A percentile compares a stretch with the other conserved stretches of the same genome.
Evolutionary conservation across 176 grass and related monocot genomes (phyloP).

Genomic region (Alopecurus myosuroides): DNA sequence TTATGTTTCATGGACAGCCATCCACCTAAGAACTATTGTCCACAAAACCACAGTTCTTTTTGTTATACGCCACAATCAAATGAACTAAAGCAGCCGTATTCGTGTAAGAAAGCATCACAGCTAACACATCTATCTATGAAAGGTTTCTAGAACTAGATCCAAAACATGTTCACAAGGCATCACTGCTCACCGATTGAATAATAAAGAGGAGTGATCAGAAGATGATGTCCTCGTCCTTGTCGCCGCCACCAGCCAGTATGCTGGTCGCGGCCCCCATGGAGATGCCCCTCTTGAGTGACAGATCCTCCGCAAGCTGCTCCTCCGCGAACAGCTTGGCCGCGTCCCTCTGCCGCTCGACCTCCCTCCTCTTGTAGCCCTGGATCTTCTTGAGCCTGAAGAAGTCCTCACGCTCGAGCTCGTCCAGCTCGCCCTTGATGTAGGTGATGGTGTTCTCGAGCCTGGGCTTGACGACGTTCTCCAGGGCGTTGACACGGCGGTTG

Average conservation of each 20-base stretch:
- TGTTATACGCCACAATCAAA: background rate
- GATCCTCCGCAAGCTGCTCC: constrained; percentile 51
- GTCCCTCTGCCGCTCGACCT: constrained; percentile 52
- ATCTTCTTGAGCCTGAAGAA: constrained; percentile 98
- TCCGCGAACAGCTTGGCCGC: constrained; percentile 47
- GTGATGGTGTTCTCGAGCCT: constrained; percentile 89
- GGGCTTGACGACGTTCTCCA: constrained; percentile 93
- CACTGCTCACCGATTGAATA: constrained; percentile 39
- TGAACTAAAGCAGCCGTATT: background rate
- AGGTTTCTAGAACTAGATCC: constrained; percentile 7
- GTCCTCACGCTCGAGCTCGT: constrained; percentile 93
- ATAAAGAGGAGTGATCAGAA: constrained; percentile 41
- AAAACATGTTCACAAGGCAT: background rate
- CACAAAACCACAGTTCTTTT: background rate
- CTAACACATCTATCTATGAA: background rate
- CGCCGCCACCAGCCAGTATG: constrained; percentile 41
- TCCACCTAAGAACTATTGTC: background rate
- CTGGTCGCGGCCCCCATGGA: constrained; percentile 37
- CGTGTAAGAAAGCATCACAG: background rate
- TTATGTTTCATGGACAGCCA: background rate
- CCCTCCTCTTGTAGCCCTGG: constrained; percentile 81
- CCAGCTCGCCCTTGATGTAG: constrained; percentile 87
- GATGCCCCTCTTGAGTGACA: constrained; percentile 73
- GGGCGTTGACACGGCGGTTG: constrained; percentile 82
- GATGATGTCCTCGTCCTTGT: constrained; percentile 85